A percentile compares a stretch with the other conserved stretches of the same genome.
Evolutionary conservation across 1,139 yeast genomes (phyloP).

Genomic region (Meyerozyma guilliermondii): DNA sequence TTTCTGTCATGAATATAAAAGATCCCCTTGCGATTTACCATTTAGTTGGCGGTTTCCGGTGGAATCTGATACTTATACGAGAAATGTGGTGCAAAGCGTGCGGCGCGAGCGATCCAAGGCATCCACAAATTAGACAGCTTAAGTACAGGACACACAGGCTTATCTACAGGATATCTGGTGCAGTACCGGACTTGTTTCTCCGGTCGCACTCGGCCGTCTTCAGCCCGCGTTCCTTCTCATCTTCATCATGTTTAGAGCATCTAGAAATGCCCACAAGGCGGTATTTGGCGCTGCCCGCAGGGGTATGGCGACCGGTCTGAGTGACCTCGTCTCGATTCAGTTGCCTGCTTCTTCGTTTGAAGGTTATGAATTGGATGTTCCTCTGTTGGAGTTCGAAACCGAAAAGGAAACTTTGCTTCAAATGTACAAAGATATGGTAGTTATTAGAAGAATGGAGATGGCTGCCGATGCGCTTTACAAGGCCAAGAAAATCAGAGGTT

Average conservation of each 20-base stretch:
- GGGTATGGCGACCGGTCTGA: conserved; percentile 30
- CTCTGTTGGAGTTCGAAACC: conserved; percentile 68
- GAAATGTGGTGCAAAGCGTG: not conserved
- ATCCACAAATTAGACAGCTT: too few relatives aligned
- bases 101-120: not conserved
- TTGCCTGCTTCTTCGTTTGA: conserved; percentile 81
- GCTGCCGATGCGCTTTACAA: conserved; percentile 96
- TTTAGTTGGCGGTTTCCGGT: not conserved
- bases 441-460: conserved; percentile 97
- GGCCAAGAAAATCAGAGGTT: conserved; percentile 97
- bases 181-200: not conserved
- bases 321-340: conserved; percentile 45
- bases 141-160: too few relatives aligned
- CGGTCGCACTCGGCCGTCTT: conserved; percentile 1
- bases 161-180: too few relatives aligned
- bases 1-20: not conserved
- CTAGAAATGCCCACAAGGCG: not conserved
- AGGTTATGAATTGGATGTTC: conserved; percentile 70
- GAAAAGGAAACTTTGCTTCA: conserved; percentile 75
- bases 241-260: conserved; percentile 1
- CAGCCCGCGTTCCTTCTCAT: not conserved
- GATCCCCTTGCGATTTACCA: not conserved
- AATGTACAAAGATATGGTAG: conserved; percentile 95
- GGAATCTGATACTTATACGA: not conserved
- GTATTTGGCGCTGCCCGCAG: conserved; percentile 16